phyloP scores from a whole-genome alignment of 164 flowering plant genomes.

The Akebia trifoliata region DNA sequence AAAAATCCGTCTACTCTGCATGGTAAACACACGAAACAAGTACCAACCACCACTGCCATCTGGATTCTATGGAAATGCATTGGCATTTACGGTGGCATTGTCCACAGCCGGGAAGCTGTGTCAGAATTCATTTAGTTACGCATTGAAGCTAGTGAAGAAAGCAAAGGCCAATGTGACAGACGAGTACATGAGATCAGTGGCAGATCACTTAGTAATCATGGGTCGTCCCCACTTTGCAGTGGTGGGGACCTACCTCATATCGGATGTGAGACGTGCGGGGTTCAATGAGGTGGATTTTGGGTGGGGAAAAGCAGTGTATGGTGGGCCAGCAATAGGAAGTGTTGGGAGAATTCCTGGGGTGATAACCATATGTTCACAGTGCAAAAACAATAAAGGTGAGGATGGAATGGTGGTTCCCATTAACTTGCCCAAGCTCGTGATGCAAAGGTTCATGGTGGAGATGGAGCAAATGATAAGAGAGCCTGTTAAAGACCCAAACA shows the following conservation, averaged over 20 bases:
- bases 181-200: constrained; percentile 45
- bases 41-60: constrained; percentile 21
- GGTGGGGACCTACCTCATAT: constrained; percentile 30
- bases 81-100: constrained; percentile 33
- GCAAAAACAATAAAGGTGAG: constrained; percentile 32
- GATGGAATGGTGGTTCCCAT: constrained; percentile 43
- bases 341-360: constrained; percentile 39
- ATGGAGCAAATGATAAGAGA: constrained; percentile 18
- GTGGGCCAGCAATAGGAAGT: constrained; percentile 42
- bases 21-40: constrained; percentile 29
- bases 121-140: constrained; percentile 33
- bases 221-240: constrained; percentile 34
- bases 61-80: constrained; percentile 54
- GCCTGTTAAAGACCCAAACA: neutral
- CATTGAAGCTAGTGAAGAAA: constrained; percentile 33
- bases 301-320: constrained; percentile 46
- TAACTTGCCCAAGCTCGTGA: constrained; percentile 40
- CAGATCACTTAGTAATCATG: constrained; percentile 37
- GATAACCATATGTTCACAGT: constrained; percentile 30
- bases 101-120: constrained; percentile 28
- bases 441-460: constrained; percentile 41
- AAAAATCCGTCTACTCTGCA: constrained; percentile 36
- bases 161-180: constrained; percentile 25
- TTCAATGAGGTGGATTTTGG: constrained; percentile 47
- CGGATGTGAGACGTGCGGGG: constrained; percentile 42